Evolutionary conservation across 2,329 filamentous ascomycete genomes (phyloP), one percentile per base, ranked within the genome.

Genomic region (Exophiala lecanii-corni): DNA sequence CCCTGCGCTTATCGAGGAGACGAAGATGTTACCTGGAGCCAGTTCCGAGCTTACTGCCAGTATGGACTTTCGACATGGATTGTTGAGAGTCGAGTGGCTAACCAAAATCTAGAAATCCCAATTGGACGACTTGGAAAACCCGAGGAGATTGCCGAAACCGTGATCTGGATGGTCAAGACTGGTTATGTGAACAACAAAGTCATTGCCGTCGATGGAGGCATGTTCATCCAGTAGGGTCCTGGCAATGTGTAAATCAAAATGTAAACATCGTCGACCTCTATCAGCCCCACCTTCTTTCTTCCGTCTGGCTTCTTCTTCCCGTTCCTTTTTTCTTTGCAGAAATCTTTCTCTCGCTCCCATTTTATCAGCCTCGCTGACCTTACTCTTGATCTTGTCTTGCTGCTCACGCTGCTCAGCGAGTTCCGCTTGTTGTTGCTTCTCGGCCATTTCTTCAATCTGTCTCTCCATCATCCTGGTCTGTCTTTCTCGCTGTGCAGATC

Each of bases 281-380:
- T n/a, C n/a, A n/a, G n/a, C 45, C 13, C 45, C 43, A n/a, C 39
- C 45, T 34, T 51, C 49, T 28, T 49, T 51, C 37, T 51, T 51
- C 36, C 48, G 45, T 36, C 35, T 37, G 7, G 61, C 61, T 40
- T 66, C 67, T 45, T 54, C 54, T 41, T 67, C 65, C 25, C 63
- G 59, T 48, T 80, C 77, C 48, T 63, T 70, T 65, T 81, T 81
- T 50, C 78, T 64, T 39, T 77, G 74, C 55, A 82, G 58, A 57
- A 79, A 82, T 33, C 79, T 66, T 58, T 81, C 79, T 54, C 72
- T 76, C 3, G 79, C 79, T 57, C 76, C 76, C 47, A 68, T 72
- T 28, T 82, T 75, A 44, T 81, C 78, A 9, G 57, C 61, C 20
- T 70, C 68, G 1, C 75, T 78, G 65, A 81, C 80, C 50, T 68